These are phyloP conservation scores for Hypoxylon sp. DNA, from an alignment of 2,329 filamentous ascomycete species.

Conservation along the genomic window DNA sequence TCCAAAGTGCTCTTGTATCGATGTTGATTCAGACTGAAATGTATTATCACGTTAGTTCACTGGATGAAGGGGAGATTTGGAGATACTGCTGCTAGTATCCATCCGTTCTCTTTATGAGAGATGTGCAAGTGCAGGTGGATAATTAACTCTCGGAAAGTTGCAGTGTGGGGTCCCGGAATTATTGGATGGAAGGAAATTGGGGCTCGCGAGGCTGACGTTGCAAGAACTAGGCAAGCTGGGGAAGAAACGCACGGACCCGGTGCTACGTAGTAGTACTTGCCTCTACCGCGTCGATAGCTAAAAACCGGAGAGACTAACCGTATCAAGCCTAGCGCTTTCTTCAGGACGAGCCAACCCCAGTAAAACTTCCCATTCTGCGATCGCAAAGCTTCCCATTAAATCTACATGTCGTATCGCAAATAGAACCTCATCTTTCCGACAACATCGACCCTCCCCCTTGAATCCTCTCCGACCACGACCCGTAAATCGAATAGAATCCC, in stretches of 20 bases:
- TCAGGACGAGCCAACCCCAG: conserved; percentile 40
- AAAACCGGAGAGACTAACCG: conserved; percentile 19
- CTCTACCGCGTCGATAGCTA: conserved; percentile 13
- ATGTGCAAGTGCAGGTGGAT: neutral
- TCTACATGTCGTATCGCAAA: conserved; percentile 39
- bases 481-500: conserved; percentile 18
- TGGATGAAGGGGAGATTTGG: neutral
- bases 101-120: neutral
- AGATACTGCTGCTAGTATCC: neutral
- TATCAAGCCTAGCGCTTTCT: conserved; percentile 23
- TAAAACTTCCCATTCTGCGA: conserved; percentile 47
- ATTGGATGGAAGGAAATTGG: conserved; percentile 11
- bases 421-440: conserved; percentile 31
- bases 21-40: neutral
- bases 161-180: conserved; percentile 12
- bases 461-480: conserved; percentile 24
- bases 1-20: neutral
- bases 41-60: neutral
- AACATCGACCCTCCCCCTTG: conserved; percentile 15
- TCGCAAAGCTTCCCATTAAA: conserved; percentile 44
- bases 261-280: conserved; percentile 16
- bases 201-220: conserved; percentile 16
- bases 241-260: conserved; percentile 21
- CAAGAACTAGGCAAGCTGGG: conserved; percentile 19
- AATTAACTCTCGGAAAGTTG: conserved; percentile 14